phyloP scores from a whole-genome alignment of 176 grass and related monocot genomes.

The Rhynchospora tenuis region DNA sequence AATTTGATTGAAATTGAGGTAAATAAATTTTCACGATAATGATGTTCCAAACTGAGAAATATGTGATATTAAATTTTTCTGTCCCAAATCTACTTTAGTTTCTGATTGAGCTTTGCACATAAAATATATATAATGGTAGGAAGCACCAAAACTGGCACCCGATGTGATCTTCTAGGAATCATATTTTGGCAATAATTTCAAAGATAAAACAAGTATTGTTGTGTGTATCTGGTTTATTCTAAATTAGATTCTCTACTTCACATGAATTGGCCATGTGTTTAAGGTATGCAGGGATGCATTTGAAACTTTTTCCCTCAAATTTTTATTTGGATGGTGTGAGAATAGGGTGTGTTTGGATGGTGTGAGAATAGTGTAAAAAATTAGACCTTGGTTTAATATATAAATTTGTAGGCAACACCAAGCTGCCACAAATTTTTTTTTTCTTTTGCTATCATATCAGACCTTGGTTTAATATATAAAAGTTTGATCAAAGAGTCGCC shows the following conservation, averaged over 20 bases:
- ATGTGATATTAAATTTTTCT: neutral
- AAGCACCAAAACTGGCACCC: neutral
- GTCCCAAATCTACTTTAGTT: neutral
- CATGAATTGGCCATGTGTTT: neutral
- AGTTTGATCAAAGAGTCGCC: neutral
- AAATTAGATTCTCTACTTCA: neutral
- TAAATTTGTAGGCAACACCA: no score
- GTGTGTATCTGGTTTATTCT: neutral
- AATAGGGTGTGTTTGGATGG: no score
- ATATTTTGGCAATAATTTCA: neutral
- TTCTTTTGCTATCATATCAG: no score
- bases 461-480: no score
- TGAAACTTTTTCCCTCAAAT: neutral
- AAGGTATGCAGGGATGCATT: neutral
- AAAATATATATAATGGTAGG: neutral
- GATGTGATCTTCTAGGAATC: no score
- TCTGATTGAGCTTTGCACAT: neutral
- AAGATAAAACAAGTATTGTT: neutral
- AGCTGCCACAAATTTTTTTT: no score
- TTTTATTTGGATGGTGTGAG: neutral
- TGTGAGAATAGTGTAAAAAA: no score
- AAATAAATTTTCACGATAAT: neutral
- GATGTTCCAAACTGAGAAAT: neutral
- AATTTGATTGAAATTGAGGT: neutral
- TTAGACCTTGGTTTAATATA: no score